Conservation (phyloP, 352 stramenopile genomes). For the Phytophthora colocasiae region DNA sequence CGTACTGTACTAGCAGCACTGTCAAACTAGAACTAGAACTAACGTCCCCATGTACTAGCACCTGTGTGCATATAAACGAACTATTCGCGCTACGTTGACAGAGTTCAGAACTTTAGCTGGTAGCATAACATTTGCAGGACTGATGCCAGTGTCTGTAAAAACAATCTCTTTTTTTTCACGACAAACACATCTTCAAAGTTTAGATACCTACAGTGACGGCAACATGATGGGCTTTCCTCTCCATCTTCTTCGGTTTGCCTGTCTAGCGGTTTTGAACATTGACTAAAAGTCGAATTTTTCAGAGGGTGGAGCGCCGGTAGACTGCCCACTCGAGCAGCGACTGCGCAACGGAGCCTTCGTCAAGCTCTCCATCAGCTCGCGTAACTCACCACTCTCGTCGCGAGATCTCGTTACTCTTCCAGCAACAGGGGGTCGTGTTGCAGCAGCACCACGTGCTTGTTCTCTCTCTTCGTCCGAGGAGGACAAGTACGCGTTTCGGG, state of each 20-base stretch:
- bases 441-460: conserved; percentile 11
- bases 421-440: conserved; percentile 8
- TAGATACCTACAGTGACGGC: not conserved
- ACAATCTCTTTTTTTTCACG: too few relatives aligned
- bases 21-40: not conserved
- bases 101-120: too few relatives aligned
- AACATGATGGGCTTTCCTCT: not conserved
- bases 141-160: too few relatives aligned
- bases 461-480: conserved; percentile 40
- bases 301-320: conserved; percentile 53
- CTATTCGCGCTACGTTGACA: too few relatives aligned
- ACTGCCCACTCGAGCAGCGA: conserved; percentile 63
- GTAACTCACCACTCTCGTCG: conserved; percentile 67
- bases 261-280: conserved; percentile 5
- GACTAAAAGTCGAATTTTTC: conserved; percentile 61
- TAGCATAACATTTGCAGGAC: too few relatives aligned
- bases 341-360: conserved; percentile 51
- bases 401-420: conserved; percentile 23
- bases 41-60: too few relatives aligned
- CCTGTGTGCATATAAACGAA: too few relatives aligned
- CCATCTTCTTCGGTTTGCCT: not conserved
- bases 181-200: not conserved
- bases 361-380: conserved; percentile 65
- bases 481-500: conserved; percentile 17
- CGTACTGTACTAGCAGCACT: too few relatives aligned